Evolutionary conservation across 2,329 filamentous ascomycete species (phyloP).

Genomic region (Nemania diffusa): DNA sequence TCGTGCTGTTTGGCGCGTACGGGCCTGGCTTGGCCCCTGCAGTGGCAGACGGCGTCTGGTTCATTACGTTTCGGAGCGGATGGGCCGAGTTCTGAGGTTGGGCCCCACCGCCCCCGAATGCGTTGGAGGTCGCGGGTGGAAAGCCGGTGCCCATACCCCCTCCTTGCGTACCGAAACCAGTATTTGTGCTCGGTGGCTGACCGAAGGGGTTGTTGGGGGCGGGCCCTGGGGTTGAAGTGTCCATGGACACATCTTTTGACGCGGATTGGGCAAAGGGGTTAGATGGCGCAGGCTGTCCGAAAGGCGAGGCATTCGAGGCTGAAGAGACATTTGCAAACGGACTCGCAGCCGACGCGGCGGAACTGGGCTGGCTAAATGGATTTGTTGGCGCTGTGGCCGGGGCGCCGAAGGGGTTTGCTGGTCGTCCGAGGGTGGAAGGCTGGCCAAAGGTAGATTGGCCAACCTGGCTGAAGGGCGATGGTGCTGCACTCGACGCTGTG

Average conservation of each 20-base stretch:
- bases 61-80: constrained; percentile 6
- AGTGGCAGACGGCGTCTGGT: neutral
- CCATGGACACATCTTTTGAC: constrained; percentile 43
- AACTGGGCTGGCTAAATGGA: constrained; percentile 29
- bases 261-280: constrained; percentile 49
- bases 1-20: constrained; percentile 58
- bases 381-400: constrained; percentile 27
- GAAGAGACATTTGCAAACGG: constrained; percentile 50
- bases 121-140: constrained; percentile 35
- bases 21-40: constrained; percentile 46
- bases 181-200: constrained; percentile 33
- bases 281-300: constrained; percentile 45
- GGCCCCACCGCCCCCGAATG: constrained; percentile 34
- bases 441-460: constrained; percentile 52
- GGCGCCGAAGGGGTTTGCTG: constrained; percentile 45
- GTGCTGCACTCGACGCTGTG: constrained; percentile 21
- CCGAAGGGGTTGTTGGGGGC: constrained; percentile 44
- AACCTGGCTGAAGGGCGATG: constrained; percentile 50
- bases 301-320: constrained; percentile 44
- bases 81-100: constrained; percentile 19
- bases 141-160: constrained; percentile 41
- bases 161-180: constrained; percentile 17
- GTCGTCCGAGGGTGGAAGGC: constrained; percentile 50
- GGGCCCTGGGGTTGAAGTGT: constrained; percentile 42
- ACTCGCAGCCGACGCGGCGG: constrained; percentile 9